Evolutionary conservation across 2,329 filamentous ascomycete species (phyloP), one percentile per base, ranked within the genome.

Genomic region (Akanthomyces dipterigenus): DNA sequence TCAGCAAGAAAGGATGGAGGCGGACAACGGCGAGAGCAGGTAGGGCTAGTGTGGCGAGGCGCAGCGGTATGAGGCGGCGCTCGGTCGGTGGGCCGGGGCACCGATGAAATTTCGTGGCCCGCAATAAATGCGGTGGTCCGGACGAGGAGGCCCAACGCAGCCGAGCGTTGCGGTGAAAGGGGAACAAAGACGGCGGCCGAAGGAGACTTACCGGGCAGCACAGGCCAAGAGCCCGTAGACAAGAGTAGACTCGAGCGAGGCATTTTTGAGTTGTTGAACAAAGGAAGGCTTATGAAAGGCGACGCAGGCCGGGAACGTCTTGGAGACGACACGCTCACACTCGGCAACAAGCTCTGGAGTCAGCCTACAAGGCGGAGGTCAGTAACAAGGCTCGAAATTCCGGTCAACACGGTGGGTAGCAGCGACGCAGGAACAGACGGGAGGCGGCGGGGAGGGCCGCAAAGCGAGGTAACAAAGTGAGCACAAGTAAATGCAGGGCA

Each of bases 211-310:
- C 82, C 83, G 75, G 64, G 83, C 80, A 63, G 81, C 83, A 53
- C 78, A 82, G 53, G 82, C 82, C 66, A 86, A 73, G 38, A 86
- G 78, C 16, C 82, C 83, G 64, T 84, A 83, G 60, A 84, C 77
- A 65, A 86, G 80, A 53, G 80, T 81, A 34, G 79, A 74, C 62
- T 86, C 83, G 38, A 86, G 76, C 2, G 78, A 77, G 24, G 76
- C 78, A 66, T 77, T 82, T 75, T 85, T 85, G 55, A 86, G 76
- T 69, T 85, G 83, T 71, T 84, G 81, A 38, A 86, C 70, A 71
- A 85, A 85, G 2, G 82, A 82, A 8, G 83, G 82, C 73, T 85
- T 85, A 75, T 86, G 83, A 69, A 86, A 86, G 68, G 82, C 83
- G 46, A 86, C 82, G 69, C 82, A 85, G 64, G 83, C 82, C 43